phyloP scores from a whole-genome alignment of 805 yeast genomes.

The Kurtzmaniella fragi region DNA sequence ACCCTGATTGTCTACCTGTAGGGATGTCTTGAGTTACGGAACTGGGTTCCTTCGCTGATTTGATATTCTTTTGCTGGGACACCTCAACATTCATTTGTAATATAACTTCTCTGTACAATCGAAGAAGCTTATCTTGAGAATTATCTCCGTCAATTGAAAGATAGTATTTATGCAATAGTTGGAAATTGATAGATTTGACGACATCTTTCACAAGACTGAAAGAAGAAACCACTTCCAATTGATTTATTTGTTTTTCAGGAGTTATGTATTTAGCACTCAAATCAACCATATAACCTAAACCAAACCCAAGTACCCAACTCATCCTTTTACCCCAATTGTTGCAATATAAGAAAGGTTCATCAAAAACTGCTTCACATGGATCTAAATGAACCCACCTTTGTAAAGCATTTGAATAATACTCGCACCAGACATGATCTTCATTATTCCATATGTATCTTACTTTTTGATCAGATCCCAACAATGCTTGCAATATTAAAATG shows the following conservation, averaged over 20 bases:
- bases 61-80: slow-evolving; percentile 12
- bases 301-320: slow-evolving; percentile 79
- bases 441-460: slow-evolving; percentile 75
- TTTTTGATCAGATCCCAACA: slow-evolving; percentile 39
- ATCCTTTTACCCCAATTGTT: slow-evolving; percentile 91
- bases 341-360: slow-evolving; percentile 72
- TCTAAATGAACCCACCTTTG: slow-evolving; percentile 85
- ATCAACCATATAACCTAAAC: slow-evolving; percentile 59
- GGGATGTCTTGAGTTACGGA: slow-evolving; percentile 6
- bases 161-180: slow-evolving; percentile 11
- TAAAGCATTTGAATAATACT: slow-evolving; percentile 59
- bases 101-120: slow-evolving; percentile 31
- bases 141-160: slow-evolving; percentile 10
- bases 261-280: slow-evolving; percentile 65
- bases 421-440: slow-evolving; percentile 98
- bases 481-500: slow-evolving; percentile 59
- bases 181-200: slow-evolving; percentile 1
- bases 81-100: slow-evolving; percentile 33
- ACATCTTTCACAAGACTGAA: neutral
- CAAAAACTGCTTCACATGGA: slow-evolving; percentile 81
- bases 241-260: slow-evolving; percentile 18
- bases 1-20: slow-evolving; percentile 71
- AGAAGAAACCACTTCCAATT: slow-evolving; percentile 2
- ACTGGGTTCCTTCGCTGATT: slow-evolving; percentile 10
- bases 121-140: slow-evolving; percentile 7